These are phyloP conservation scores for Phytophthora pistaciae DNA, from an alignment of 352 stramenopile genomes.

Conservation along the genomic window DNA sequence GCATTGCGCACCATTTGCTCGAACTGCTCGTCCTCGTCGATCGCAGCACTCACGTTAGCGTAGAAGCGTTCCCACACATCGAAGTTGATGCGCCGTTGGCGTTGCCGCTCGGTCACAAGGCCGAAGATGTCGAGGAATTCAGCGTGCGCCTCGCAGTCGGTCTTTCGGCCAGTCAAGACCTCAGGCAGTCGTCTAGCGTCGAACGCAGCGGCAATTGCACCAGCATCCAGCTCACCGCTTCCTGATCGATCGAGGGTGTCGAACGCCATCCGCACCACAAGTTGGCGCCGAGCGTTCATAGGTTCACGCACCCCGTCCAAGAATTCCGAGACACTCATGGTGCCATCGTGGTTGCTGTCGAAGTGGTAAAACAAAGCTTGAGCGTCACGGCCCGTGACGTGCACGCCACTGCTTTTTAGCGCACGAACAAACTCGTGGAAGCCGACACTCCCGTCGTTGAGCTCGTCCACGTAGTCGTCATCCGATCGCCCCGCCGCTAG, in stretches of 20 bases:
- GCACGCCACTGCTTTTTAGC: slow-evolving; percentile 67
- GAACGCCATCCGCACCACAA: slow-evolving; percentile 90
- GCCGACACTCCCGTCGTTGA: slow-evolving; percentile 70
- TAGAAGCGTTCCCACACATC: slow-evolving; percentile 90
- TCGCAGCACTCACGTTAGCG: slow-evolving; percentile 84
- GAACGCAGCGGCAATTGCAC: slow-evolving; percentile 81
- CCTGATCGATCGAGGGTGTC: slow-evolving; percentile 83
- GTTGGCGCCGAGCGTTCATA: slow-evolving; percentile 80
- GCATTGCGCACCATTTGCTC: slow-evolving; percentile 93
- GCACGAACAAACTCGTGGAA: slow-evolving; percentile 82
- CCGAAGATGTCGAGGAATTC: slow-evolving; percentile 91
- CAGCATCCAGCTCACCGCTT: slow-evolving; percentile 77
- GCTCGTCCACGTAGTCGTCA: slow-evolving; percentile 54
- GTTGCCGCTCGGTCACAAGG: slow-evolving; percentile 41
- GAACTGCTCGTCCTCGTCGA: slow-evolving; percentile 95
- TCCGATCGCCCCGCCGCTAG: slow-evolving; percentile 46
- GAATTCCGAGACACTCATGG: slow-evolving; percentile 90
- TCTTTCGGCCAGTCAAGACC: slow-evolving; percentile 81
- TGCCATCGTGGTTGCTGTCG: slow-evolving; percentile 85
- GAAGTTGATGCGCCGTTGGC: slow-evolving; percentile 68
- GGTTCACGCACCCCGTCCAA: slow-evolving; percentile 81
- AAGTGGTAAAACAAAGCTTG: slow-evolving; percentile 87
- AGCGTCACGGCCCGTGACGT: slow-evolving; percentile 55
- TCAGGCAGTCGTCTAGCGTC: slow-evolving; percentile 87
- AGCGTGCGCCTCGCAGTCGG: slow-evolving; percentile 74